Evolutionary conservation across 2,329 filamentous ascomycete genomes (phyloP).

Genomic region (Cercospora sojina): DNA sequence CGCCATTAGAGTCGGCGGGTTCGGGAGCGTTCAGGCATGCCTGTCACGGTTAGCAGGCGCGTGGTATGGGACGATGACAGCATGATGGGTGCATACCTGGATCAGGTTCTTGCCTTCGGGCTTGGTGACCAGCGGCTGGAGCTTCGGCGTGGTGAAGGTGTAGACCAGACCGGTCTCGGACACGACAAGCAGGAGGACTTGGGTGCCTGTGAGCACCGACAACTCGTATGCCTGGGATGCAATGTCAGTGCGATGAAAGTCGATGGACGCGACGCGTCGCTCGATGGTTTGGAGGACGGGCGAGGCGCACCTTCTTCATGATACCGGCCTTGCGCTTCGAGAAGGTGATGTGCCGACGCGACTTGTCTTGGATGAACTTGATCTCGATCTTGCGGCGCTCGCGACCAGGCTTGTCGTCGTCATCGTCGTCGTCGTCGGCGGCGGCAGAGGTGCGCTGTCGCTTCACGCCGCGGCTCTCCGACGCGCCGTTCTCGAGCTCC

Average conservation of each 20-base stretch:
- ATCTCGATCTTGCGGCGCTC: constrained; percentile 99
- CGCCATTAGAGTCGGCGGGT: constrained; percentile 68
- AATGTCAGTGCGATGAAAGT: constrained; percentile 21
- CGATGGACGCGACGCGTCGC: constrained; percentile 19
- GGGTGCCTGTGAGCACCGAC: constrained; percentile 94
- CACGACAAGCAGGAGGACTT: constrained; percentile 93
- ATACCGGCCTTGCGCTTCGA: constrained; percentile 99
- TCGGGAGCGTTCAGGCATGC: constrained; percentile 96
- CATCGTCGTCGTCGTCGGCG: constrained; percentile 87
- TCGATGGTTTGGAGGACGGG: background rate
- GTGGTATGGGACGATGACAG: constrained; percentile 12
- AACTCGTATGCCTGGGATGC: constrained; percentile 81
- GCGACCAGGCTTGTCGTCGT: constrained; percentile 95
- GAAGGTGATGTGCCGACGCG: constrained; percentile 97
- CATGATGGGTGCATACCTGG: constrained; percentile 62
- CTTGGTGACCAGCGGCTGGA: constrained; percentile 96
- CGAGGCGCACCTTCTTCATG: constrained; percentile 88
- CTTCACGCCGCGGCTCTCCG: constrained; percentile 77
- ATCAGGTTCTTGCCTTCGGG: constrained; percentile 99
- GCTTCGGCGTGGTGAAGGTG: constrained; percentile 96
- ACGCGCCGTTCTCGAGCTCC: constrained; percentile 67
- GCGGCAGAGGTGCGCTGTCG: constrained; percentile 71
- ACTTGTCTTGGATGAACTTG: constrained; percentile 99
- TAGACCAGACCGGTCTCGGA: constrained; percentile 97
- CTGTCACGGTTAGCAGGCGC: constrained; percentile 50